A percentile compares a stretch with the other conserved stretches of the same genome.
Evolutionary conservation across 257 asterid genomes (phyloP).

Genomic region (Jaltomata sinuosa): DNA sequence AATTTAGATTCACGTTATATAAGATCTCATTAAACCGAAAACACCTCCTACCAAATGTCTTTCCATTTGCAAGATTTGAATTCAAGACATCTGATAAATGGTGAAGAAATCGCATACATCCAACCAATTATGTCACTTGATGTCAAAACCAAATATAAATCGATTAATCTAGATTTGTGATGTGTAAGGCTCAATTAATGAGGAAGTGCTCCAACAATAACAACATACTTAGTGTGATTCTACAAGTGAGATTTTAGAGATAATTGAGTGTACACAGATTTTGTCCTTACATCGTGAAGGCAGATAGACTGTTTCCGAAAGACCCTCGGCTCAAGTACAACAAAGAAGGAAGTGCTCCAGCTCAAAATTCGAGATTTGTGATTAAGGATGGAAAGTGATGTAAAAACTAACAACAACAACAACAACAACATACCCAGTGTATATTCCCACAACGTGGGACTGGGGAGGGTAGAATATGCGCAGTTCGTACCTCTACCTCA

Average conservation of each 20-base stretch:
- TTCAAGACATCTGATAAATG: not conserved
- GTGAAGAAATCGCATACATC: not conserved
- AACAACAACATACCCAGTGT: no score
- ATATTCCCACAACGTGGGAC: no score
- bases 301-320: not conserved
- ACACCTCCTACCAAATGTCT: not conserved
- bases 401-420: not conserved
- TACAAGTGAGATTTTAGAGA: no score
- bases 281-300: not conserved
- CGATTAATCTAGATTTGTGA: not conserved
- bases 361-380: not conserved
- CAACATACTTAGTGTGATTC: not conserved
- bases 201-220: not conserved
- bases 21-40: not conserved
- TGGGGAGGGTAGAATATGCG: no score
- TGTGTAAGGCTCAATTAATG: not conserved
- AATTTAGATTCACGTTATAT: not conserved
- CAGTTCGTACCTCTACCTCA: no score
- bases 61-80: not conserved
- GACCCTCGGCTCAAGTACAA: not conserved
- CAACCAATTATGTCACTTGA: not conserved
- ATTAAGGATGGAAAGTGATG: not conserved
- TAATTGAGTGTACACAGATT: not conserved
- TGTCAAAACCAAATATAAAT: not conserved
- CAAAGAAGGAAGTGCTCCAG: rapidly evolving